Evolutionary conservation across 202 grass and related monocot genomes (phyloP).

Genomic region (Digitaria exilis): DNA sequence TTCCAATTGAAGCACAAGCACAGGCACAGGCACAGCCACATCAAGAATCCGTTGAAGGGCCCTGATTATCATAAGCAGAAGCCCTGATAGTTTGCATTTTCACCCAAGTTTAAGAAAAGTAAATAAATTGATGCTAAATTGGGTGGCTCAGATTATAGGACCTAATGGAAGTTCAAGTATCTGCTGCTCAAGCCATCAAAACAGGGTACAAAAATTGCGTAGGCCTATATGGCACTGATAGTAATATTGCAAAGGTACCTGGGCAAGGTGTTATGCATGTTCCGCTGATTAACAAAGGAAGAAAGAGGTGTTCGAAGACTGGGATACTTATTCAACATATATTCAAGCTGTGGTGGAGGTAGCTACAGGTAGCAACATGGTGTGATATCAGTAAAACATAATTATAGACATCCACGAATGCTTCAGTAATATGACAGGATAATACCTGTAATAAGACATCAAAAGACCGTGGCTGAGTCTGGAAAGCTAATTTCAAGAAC

Average conservation of each 20-base stretch:
- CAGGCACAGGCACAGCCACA: not conserved
- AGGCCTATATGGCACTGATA: conserved; percentile 14
- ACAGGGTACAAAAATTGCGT: not conserved
- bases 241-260: conserved; percentile 50
- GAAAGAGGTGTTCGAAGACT: conserved; percentile 76
- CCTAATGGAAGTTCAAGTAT: conserved; percentile 18
- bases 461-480: conserved; percentile 93
- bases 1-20: conserved; percentile 4
- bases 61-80: conserved; percentile 27
- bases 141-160: conserved; percentile 4
- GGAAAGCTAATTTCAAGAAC: conserved; percentile 87
- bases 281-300: conserved; percentile 82
- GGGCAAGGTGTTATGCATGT: conserved; percentile 67
- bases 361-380: conserved; percentile 63
- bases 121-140: conserved; percentile 25
- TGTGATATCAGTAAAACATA: conserved; percentile 45
- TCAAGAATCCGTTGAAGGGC: not conserved
- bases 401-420: conserved; percentile 10
- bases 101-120: conserved; percentile 7
- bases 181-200: not conserved
- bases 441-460: conserved; percentile 85
- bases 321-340: conserved; percentile 69
- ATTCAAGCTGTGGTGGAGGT: conserved; percentile 80
- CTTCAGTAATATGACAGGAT: conserved; percentile 19
- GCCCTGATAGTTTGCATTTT: not conserved